Evolutionary conservation across 495 filamentous ascomycete genomes (phyloP).

Genomic region (Xylaria acuta): DNA sequence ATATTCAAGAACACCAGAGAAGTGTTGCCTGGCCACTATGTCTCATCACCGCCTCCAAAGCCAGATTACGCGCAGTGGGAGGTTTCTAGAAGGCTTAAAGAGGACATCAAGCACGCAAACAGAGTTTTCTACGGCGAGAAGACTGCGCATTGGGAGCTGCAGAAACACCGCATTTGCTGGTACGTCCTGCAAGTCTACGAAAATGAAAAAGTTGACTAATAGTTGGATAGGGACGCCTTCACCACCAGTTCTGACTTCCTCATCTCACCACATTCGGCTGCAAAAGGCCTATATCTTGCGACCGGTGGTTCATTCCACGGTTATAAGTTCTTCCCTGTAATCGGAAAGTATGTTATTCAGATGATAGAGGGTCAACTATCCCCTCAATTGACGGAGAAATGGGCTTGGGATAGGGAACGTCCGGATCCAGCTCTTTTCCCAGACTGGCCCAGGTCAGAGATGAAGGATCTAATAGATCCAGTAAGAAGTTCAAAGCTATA

Average conservation of each 20-base stretch:
- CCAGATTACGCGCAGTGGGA: slow-evolving; percentile 56
- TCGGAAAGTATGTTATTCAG: slow-evolving; percentile 65
- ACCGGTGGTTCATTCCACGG: slow-evolving; percentile 57
- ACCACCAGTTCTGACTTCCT: slow-evolving; percentile 62
- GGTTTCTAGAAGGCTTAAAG: slow-evolving; percentile 44
- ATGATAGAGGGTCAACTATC: slow-evolving; percentile 59
- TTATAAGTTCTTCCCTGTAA: slow-evolving; percentile 68
- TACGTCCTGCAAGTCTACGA: slow-evolving; percentile 17
- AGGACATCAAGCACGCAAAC: slow-evolving; percentile 39
- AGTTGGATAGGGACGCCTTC: slow-evolving; percentile 33
- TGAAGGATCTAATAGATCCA: slow-evolving; percentile 35
- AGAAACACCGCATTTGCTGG: slow-evolving; percentile 48
- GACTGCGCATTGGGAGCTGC: slow-evolving; percentile 29
- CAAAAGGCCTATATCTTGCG: slow-evolving; percentile 53
- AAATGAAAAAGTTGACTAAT: slow-evolving; percentile 8
- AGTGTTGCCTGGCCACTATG: slow-evolving; percentile 44
- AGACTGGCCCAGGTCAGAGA: slow-evolving; percentile 34
- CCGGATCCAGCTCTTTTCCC: slow-evolving; percentile 29
- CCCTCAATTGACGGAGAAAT: slow-evolving; percentile 51
- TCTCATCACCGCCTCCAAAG: slow-evolving; percentile 58
- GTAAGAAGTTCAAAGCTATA: slow-evolving; percentile 15
- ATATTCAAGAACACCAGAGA: slow-evolving; percentile 62
- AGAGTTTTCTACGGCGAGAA: slow-evolving; percentile 35
- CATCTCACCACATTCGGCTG: slow-evolving; percentile 61
- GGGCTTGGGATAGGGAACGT: slow-evolving; percentile 60